Base-by-base conservation (phyloP, 139 green algal species). In the Protoeuglena noctilucae region DNA sequence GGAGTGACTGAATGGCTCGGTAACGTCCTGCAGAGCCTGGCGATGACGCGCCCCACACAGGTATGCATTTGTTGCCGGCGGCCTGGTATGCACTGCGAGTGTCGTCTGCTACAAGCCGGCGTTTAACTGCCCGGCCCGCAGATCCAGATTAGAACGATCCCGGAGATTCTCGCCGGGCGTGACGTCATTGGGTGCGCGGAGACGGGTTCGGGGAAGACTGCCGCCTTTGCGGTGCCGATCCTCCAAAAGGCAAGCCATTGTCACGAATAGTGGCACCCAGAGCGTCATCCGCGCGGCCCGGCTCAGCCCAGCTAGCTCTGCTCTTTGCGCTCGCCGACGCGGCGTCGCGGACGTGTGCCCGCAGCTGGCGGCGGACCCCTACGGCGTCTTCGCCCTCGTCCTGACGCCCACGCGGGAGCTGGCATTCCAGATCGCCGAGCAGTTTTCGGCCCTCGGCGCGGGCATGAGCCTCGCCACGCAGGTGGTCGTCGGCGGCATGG, bases 191-290 rank as follows among this genome's bases (percentile, higher is more conserved):
- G 81, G 24, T 72, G 83, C 18, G 89, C 89, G 16, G 79, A 95
- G 57, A 97, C 89, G 2, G 89, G 89, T 61, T 91, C 75, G 53
- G 89, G 89, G 51, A 97, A 97, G 66, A 97, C 89, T 7, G 89
- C 89, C 4, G 85, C 89, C 0, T 97, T 97, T 60, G 85, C 86
- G n/a, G 66, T 97, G 39, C 89, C 89, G n/a, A 93, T 95, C 28
- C 75, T 97, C 21, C 86, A 94, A 53, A 59, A 51, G 34, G 9
- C 12, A 7, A 43, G 9, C 34, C 34, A 43, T 12, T 43, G 9
- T 43, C n/a, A n/a, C n/a, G n/a, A n/a, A n/a, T n/a, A n/a, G n/a
- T 43, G 9, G 34, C 34, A 12, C 34, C 12, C 34, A 7, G 34
- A 7, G 9, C 34, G 9, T 7, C 34, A 7, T 12, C 7, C 34